Evolutionary conservation across 176 grass and related monocot species (phyloP).

Genomic region (Juncus effusus): DNA sequence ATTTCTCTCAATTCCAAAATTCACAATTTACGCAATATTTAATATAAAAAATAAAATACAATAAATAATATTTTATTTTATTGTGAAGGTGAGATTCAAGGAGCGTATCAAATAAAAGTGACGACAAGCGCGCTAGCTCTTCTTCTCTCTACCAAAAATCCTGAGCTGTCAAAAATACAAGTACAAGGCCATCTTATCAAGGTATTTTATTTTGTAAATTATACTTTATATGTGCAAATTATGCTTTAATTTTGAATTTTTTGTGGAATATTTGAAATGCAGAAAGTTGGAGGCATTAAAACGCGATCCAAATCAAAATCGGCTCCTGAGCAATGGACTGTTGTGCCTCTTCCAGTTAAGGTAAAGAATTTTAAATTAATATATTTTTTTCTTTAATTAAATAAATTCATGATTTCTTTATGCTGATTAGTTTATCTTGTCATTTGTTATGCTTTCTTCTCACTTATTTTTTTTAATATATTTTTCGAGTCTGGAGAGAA

Average conservation of each 20-base stretch:
- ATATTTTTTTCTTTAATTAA: neutral
- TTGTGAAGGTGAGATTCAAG: constrained; percentile 84
- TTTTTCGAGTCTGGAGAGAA: too few relatives aligned
- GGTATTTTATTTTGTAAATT: constrained; percentile 40
- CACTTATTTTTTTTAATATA: constrained; percentile 3
- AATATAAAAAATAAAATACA: neutral
- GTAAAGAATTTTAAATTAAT: constrained; percentile 37
- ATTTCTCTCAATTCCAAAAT: constrained; percentile 5
- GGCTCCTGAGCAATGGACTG: constrained; percentile 69
- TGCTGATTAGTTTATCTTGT: neutral
- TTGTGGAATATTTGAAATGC: constrained; percentile 8
- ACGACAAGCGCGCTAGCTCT: constrained; percentile 86
- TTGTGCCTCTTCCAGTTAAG: constrained; percentile 72
- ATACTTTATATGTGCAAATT: constrained; percentile 14
- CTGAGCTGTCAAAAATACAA: constrained; percentile 70
- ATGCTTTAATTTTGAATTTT: neutral
- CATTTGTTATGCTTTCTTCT: neutral
- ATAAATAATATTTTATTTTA: constrained; percentile 10
- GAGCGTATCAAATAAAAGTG: constrained; percentile 96
- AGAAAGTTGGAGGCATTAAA: constrained; percentile 76
- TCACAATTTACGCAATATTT: neutral
- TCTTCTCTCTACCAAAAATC: constrained; percentile 63
- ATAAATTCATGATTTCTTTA: constrained; percentile 14
- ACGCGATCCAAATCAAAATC: constrained; percentile 79
- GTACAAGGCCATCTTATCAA: constrained; percentile 88